Conservation (phyloP, 192 early-diverging fungal genomes). For the Lobulomyces angularis region DNA sequence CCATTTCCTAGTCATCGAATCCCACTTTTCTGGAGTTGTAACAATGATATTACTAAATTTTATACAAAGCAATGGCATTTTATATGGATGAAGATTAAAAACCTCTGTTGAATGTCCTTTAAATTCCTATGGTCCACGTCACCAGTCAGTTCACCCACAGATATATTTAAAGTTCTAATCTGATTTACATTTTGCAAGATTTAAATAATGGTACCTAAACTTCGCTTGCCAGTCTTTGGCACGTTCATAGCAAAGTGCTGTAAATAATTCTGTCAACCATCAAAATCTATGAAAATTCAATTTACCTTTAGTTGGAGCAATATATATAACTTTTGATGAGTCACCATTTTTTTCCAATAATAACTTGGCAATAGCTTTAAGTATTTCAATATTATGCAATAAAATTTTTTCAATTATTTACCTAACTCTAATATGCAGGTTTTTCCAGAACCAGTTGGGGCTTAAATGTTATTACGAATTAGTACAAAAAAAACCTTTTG, state of each 20-base stretch:
- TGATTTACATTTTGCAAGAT: too few relatives aligned
- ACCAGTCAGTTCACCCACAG: constrained; percentile 59
- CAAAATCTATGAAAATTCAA: not conserved
- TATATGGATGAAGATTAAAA: constrained; percentile 31
- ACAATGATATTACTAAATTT: constrained; percentile 22
- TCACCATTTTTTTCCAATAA: constrained; percentile 14
- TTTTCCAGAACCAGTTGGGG: constrained; percentile 60
- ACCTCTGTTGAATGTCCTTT: constrained; percentile 8
- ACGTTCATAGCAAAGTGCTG: constrained; percentile 48
- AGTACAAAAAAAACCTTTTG: not conserved
- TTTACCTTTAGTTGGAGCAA: constrained; percentile 47
- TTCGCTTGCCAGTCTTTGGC: constrained; percentile 45
- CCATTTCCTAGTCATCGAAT: constrained; percentile 53
- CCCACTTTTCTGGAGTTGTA: constrained; percentile 75
- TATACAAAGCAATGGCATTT: too few relatives aligned
- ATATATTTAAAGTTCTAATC: too few relatives aligned
- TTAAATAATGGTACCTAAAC: constrained; percentile 39
- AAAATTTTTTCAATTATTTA: constrained; percentile 3
- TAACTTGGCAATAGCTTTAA: constrained; percentile 20
- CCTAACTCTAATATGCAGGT: constrained; percentile 51
- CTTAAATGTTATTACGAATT: constrained; percentile 10
- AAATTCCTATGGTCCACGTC: constrained; percentile 30
- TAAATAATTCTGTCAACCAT: not conserved
- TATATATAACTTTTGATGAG: constrained; percentile 41
- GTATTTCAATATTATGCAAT: not conserved